Base-by-base conservation (phyloP, 192 early-diverging fungal genomes). In the Coemansia sp. region DNA sequence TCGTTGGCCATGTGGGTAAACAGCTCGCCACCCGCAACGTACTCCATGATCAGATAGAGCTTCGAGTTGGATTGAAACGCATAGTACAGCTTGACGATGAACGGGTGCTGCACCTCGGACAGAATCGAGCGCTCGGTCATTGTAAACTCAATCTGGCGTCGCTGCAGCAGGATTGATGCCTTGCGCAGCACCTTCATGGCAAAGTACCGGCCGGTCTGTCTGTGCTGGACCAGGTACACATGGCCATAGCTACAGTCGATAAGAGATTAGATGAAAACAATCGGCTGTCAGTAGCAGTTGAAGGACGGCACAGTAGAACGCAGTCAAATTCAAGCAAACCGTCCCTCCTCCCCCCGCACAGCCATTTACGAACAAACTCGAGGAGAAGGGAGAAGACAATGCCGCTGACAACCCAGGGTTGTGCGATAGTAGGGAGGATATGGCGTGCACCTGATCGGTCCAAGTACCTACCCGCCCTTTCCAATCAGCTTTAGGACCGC, bases 181-280 rank as follows among this genome's bases (percentile, higher is more conserved):
- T 97, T 94, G 70, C 85, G 83, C 34, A 97, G 79, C 3, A 93
- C 90, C 74, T 97, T 97, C 94, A 94, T 94, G 20, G 94, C 94
- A 64, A 87, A 94, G 36, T 85, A 60, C 32, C 53, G 43, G 14
- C 31, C 52, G 14, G 75, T 71, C 41, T 57, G 59, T 58, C 83
- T 87, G 67, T 92, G 84, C 46, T 82, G 84, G 3, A 93, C 89
- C 38, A 94, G 70, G 48, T 88, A 90, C 5, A 93, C 89, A 55
- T 89, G 90, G 26, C 90, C 93, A 64, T 90, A 96, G 20, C 61
- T 67, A 67, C 45, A 48, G 5, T 20, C 30, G 8, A 34, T 9
- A 48, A 35, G n/a, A n/a, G 12, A 43, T 21, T 32, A 52, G 9
- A 34, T 12, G 14, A 35, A 20, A 44, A 46, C 25, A 39, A 30